A percentile compares a stretch with the other conserved stretches of the same genome.
Evolutionary conservation across 441 rosid genomes (phyloP).

Genomic region (Populus hybrid): DNA sequence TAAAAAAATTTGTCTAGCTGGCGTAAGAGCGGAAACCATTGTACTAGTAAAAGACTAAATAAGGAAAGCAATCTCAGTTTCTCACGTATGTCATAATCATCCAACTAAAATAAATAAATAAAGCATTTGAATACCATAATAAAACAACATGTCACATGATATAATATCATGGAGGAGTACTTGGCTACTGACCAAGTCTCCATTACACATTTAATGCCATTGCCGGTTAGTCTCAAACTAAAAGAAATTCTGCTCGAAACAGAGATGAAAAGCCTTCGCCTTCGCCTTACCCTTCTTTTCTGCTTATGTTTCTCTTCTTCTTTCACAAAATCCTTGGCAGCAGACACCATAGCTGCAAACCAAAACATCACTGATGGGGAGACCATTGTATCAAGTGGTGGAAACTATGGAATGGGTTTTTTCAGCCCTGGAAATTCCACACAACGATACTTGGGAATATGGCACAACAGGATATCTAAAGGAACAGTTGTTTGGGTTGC

Average conservation of each 20-base stretch:
- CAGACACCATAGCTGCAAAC: constrained; percentile 7
- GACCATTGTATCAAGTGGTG: constrained; percentile 1
- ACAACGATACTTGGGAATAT: constrained; percentile 3
- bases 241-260: neutral
- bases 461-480: neutral
- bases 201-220: neutral
- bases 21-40: too few relatives aligned
- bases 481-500: constrained; percentile 13
- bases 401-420: too few relatives aligned
- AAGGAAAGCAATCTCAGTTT: neutral
- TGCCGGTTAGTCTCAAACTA: neutral
- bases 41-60: too few relatives aligned
- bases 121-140: neutral
- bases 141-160: too few relatives aligned
- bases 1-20: too few relatives aligned
- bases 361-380: neutral
- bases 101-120: neutral
- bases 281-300: neutral
- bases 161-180: neutral
- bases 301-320: neutral
- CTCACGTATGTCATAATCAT: neutral
- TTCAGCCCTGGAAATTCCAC: too few relatives aligned
- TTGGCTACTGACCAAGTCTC: neutral
- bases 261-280: neutral
- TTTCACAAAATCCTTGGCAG: neutral